These are phyloP conservation scores for Xylariaceae sp. DNA, from an alignment of 2,329 filamentous ascomycete species.

Conservation along the genomic window DNA sequence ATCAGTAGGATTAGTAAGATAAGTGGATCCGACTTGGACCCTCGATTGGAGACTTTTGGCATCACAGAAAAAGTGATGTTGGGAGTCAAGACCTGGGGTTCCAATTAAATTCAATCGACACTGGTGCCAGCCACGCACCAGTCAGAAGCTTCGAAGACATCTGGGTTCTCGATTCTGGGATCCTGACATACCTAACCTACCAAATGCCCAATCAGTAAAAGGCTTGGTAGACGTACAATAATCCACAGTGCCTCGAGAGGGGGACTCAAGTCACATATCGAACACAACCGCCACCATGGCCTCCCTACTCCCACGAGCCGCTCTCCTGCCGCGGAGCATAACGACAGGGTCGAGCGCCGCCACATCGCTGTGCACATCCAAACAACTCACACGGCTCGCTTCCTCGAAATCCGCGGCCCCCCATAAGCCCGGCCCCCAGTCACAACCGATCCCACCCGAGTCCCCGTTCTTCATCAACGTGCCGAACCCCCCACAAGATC, in stretches of 20 bases:
- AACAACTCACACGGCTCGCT: constrained; percentile 36
- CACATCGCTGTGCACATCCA: constrained; percentile 24
- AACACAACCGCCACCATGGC: constrained; percentile 15
- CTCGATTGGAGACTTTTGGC: constrained; percentile 15
- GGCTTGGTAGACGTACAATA: neutral
- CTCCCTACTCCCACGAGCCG: constrained; percentile 14
- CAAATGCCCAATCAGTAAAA: neutral
- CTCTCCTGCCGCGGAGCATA: constrained; percentile 12
- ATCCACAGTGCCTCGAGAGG: constrained; percentile 5
- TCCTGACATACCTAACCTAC: neutral
- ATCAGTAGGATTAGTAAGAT: neutral
- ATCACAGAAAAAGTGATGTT: constrained; percentile 5
- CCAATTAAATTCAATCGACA: neutral
- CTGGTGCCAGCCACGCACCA: neutral
- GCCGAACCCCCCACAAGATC: constrained; percentile 68
- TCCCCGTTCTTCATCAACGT: constrained; percentile 84
- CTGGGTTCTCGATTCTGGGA: neutral
- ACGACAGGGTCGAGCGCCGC: constrained; percentile 4
- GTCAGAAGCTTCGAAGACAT: neutral
- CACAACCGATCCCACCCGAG: constrained; percentile 66
- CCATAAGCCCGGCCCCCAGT: neutral
- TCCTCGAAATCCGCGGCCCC: constrained; percentile 38
- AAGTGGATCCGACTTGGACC: constrained; percentile 4
- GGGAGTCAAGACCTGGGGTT: neutral
- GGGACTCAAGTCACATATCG: neutral